These are phyloP conservation scores for Hemileccinum rubropunctum DNA, from an alignment of 768 basidiomycete species.

Conservation along the genomic window DNA sequence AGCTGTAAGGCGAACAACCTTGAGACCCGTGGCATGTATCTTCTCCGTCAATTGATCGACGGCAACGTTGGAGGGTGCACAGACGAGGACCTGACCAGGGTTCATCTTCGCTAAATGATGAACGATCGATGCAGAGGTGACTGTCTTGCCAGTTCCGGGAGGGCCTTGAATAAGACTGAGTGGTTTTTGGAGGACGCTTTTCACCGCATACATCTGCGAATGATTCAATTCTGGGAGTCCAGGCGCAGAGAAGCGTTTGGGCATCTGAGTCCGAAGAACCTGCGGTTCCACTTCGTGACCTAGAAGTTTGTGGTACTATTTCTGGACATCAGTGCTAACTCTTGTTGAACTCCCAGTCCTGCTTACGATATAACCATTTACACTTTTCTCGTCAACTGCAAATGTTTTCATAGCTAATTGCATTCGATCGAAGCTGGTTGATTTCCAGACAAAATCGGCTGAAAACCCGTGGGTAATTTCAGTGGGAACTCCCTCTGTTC, in stretches of 20 bases:
- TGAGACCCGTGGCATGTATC: conserved; percentile 97
- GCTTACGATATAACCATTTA: conserved; percentile 95
- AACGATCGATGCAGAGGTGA: conserved; percentile 98
- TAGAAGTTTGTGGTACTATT: conserved; percentile 94
- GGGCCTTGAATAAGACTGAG: conserved; percentile 97
- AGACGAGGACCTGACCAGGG: conserved; percentile 97
- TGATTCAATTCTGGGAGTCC: conserved; percentile 98
- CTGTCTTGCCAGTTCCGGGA: conserved; percentile 98
- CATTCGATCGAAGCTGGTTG: conserved; percentile 99
- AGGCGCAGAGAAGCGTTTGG: conserved; percentile 95
- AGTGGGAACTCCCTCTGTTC: conserved; percentile 89
- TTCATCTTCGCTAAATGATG: conserved; percentile 99
- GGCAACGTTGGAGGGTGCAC: conserved; percentile 98
- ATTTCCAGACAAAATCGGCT: conserved; percentile 99
- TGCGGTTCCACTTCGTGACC: conserved; percentile 98
- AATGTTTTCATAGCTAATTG: conserved; percentile 99
- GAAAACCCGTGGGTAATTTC: conserved; percentile 94
- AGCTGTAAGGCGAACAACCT: conserved; percentile 96
- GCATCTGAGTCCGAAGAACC: conserved; percentile 87
- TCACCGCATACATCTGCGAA: conserved; percentile 99
- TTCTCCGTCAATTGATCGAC: conserved; percentile 99
- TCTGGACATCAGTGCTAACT: conserved; percentile 1
- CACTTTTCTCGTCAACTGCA: conserved; percentile 98
- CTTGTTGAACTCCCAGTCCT: neutral
- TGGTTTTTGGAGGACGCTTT: conserved; percentile 97